Conservation (phyloP, 306 rosid genomes). For the Cucurbita moschata region DNA sequence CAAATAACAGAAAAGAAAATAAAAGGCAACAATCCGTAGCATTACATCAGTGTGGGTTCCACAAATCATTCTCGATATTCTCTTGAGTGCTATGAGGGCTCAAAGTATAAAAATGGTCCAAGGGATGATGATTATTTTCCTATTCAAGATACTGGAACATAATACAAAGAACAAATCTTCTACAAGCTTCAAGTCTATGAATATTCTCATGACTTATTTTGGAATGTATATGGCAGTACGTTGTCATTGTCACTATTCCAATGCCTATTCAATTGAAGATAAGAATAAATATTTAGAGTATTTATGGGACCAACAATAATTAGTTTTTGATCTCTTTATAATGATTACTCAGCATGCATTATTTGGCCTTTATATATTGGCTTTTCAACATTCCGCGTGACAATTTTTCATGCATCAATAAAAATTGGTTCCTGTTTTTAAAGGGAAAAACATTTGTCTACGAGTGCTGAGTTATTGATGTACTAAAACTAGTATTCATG, state of each 20-base stretch:
- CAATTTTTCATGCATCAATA: background rate
- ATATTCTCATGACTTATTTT: background rate
- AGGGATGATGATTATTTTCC: background rate
- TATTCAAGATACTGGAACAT: background rate
- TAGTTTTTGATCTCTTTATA: background rate
- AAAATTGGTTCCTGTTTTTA: background rate
- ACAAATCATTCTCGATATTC: no score
- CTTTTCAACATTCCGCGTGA: background rate
- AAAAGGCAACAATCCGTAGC: no score
- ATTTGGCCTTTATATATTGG: background rate
- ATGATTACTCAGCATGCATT: background rate
- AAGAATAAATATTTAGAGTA: background rate
- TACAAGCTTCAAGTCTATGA: background rate
- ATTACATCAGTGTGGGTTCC: no score
- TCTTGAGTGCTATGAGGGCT: no score
- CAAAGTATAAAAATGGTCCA: background rate
- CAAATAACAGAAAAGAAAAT: no score
- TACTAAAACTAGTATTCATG: constrained; percentile 11
- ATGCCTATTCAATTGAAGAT: background rate
- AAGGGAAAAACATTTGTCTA: background rate
- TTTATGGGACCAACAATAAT: background rate
- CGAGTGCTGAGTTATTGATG: background rate
- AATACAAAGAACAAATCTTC: background rate
- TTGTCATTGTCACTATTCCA: background rate
- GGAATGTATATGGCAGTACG: background rate